A percentile compares a stretch with the other conserved stretches of the same genome.
These are phyloP conservation scores for Xylaria venustula DNA, from an alignment of 495 filamentous ascomycete species.

Conservation along the genomic window DNA sequence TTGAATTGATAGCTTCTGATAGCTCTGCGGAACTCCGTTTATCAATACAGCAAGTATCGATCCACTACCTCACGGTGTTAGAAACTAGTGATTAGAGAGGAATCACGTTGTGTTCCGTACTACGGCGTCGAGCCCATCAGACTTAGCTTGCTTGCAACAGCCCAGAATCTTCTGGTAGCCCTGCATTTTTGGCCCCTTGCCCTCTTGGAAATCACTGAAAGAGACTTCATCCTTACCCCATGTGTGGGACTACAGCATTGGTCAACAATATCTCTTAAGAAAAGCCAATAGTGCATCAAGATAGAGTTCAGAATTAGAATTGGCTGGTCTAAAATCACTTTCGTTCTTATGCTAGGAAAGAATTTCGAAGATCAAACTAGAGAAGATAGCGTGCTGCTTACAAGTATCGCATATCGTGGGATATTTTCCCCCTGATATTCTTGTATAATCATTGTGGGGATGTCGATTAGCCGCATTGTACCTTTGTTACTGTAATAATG, in stretches of 20 bases:
- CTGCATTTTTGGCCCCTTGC: constrained; percentile 6
- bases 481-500: no score
- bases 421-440: constrained; percentile 10
- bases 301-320: not conserved
- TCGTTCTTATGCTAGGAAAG: not conserved
- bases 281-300: no score
- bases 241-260: constrained; percentile 33
- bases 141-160: constrained; percentile 5
- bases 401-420: constrained; percentile 10
- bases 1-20: constrained; percentile 45
- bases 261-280: not conserved
- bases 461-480: constrained; percentile 11
- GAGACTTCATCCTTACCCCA: constrained; percentile 41
- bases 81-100: constrained; percentile 3
- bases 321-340: not conserved
- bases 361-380: no score
- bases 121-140: constrained; percentile 4
- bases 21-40: constrained; percentile 45
- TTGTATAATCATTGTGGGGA: not conserved
- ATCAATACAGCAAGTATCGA: constrained; percentile 45
- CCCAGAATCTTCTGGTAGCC: not conserved
- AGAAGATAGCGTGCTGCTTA: not conserved
- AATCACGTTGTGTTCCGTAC: constrained; percentile 19
- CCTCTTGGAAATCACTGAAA: constrained; percentile 23
- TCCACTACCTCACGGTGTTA: constrained; percentile 28